Evolutionary conservation across 805 yeast species (phyloP).

Genomic region (Ogataea glucozyma): DNA sequence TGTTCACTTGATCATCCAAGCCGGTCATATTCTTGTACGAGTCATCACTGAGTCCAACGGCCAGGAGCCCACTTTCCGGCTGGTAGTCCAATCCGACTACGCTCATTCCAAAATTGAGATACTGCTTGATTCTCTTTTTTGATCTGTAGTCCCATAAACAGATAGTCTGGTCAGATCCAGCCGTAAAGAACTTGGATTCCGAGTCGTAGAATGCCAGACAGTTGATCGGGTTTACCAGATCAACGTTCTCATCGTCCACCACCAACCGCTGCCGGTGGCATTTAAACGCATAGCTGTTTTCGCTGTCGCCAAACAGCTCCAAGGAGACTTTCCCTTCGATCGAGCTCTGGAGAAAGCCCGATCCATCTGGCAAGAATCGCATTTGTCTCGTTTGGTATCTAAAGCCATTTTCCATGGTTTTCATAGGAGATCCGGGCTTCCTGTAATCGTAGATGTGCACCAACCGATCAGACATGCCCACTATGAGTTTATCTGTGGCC

Average conservation of each 20-base stretch:
- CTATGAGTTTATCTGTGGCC: constrained; percentile 39
- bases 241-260: constrained; percentile 21
- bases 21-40: constrained; percentile 36
- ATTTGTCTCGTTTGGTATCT: constrained; percentile 64
- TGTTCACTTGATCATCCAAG: constrained; percentile 20
- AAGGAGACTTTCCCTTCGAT: constrained; percentile 80
- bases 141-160: constrained; percentile 36
- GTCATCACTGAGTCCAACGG: constrained; percentile 46
- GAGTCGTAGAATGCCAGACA: constrained; percentile 20
- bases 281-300: constrained; percentile 68
- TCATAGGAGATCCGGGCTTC: constrained; percentile 14
- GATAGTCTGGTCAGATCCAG: constrained; percentile 33
- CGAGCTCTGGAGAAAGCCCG: constrained; percentile 67
- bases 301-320: constrained; percentile 52
- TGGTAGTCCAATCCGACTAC: constrained; percentile 21
- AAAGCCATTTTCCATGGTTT: constrained; percentile 19
- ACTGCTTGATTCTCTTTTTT: constrained; percentile 31
- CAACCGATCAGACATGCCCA: constrained; percentile 54
- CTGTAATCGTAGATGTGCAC: constrained; percentile 56
- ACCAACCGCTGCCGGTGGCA: constrained; percentile 58
- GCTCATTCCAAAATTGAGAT: constrained; percentile 26
- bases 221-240: constrained; percentile 30
- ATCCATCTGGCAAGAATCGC: constrained; percentile 52
- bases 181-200: constrained; percentile 25
- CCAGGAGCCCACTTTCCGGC: constrained; percentile 25